Base-by-base conservation (phyloP, 148 eudicot genomes). In the Amaranthus palmeri region DNA sequence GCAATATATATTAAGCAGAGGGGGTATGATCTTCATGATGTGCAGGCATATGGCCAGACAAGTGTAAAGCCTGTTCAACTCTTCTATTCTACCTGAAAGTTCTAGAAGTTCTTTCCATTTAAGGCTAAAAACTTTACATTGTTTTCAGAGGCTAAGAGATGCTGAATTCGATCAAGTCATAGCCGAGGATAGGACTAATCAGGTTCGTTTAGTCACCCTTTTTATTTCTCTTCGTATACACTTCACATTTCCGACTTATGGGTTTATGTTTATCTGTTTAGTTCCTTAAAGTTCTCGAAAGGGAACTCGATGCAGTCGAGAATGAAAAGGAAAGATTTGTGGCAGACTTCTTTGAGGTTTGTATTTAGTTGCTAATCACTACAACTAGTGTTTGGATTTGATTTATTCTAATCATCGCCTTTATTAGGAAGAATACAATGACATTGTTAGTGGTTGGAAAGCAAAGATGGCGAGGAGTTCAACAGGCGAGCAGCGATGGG, bases 1-100 rank as follows among this genome's bases (percentile, higher is more conserved):
- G 86, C 88, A 7, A 86, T 67, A 18, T 96, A 96, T 76, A 96
- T 92, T 56, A 87, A 90, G 79, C 96, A 96, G 84, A 90, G 97
- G 81, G 97, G 99, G 44, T 96, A 96, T 81, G 99, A 96, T 90
- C 92, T 96, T 48, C 99, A 96, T 63, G 91, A 88, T 67, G 95
- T 96, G 4, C 74, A 88, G 72, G 85, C 93, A n/a, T 96, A 96
- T 79, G 97, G 99, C 55, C 88, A 96, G 93, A 97, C 83, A 85
- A 65, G 50, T 69, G 8, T 59, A 47, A 8, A 49, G 9, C 7
- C 36, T 25, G 36, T 25, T 25, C 36, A 25, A 25, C 2, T 25
- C 36, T 25, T 25, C 36, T 25, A 25, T 25, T 25, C 36, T 25
- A 25, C 2, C 36, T 25, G 36, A 25, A 25, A 25, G 36, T 25